phyloP scores from a whole-genome alignment of 1,284 basidiomycete species.

The Austroboletus novae-zelandiae region DNA sequence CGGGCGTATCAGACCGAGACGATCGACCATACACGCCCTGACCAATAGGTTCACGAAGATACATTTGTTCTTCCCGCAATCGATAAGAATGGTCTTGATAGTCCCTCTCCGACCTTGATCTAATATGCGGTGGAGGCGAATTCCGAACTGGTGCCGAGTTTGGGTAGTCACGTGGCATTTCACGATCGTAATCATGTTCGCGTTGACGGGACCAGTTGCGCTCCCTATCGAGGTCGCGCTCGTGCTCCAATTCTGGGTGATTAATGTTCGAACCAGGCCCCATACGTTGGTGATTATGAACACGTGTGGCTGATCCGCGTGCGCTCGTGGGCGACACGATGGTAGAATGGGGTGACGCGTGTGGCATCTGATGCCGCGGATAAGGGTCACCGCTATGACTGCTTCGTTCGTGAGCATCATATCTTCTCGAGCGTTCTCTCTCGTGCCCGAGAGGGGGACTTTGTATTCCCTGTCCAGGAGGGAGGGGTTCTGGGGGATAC shows the following conservation, averaged over 20 bases:
- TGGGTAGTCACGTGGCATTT: constrained; percentile 32
- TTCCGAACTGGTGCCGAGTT: constrained; percentile 22
- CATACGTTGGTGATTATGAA: constrained; percentile 66
- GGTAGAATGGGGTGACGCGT: constrained; percentile 37
- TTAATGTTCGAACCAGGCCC: constrained; percentile 60
- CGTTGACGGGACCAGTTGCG: constrained; percentile 47
- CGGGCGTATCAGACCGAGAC: constrained; percentile 56
- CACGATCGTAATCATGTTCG: constrained; percentile 46
- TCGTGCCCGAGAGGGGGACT: constrained; percentile 50
- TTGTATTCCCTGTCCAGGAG: constrained; percentile 44
- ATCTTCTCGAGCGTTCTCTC: constrained; percentile 43
- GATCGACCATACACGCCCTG: constrained; percentile 34
- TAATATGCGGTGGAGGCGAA: constrained; percentile 43
- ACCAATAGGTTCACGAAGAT: constrained; percentile 42
- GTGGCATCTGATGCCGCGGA: constrained; percentile 36
- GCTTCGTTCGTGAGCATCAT: constrained; percentile 38
- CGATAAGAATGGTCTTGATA: constrained; percentile 39
- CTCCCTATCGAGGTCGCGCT: constrained; percentile 41
- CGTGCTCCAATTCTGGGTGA: constrained; percentile 43
- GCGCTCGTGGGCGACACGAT: constrained; percentile 30
- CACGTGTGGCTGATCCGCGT: constrained; percentile 37
- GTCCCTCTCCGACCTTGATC: constrained; percentile 38
- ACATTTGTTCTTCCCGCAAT: constrained; percentile 43
- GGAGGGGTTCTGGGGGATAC: constrained; percentile 42
- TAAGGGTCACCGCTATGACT: constrained; percentile 30